Percentiles rank a stretch among this genome's conserved stretches.
phyloP scores from a whole-genome alignment of 2,329 filamentous ascomycete genomes.

The Stenocarpella maydis region DNA sequence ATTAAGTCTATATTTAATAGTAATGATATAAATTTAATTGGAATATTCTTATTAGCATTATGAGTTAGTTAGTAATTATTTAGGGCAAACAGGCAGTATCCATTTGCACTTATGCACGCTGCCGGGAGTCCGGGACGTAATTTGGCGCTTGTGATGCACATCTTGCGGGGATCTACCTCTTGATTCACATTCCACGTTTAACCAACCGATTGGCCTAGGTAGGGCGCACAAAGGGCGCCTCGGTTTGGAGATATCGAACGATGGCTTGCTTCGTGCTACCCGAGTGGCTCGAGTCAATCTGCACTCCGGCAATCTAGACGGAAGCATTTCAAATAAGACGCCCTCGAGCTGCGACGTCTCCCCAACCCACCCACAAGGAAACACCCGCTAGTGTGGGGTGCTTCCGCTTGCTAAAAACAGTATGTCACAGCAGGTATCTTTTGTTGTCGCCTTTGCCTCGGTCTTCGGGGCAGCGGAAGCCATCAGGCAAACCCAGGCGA shows the following conservation, averaged over 20 bases:
- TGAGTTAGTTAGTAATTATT: no score
- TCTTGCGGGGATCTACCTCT: slow-evolving; percentile 19
- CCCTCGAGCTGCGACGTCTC: slow-evolving; percentile 17
- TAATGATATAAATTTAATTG: no score
- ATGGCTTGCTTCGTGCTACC: slow-evolving; percentile 25
- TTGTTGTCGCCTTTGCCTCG: slow-evolving; percentile 51
- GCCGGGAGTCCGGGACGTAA: neutral
- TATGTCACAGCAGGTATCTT: slow-evolving; percentile 39
- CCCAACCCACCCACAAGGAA: neutral
- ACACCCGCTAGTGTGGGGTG: slow-evolving; percentile 15
- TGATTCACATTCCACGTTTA: slow-evolving; percentile 22
- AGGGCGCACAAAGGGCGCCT: slow-evolving; percentile 27
- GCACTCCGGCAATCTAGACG: slow-evolving; percentile 19
- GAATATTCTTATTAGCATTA: no score
- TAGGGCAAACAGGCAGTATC: no score
- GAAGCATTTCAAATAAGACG: slow-evolving; percentile 25
- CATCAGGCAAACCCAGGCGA: slow-evolving; percentile 56
- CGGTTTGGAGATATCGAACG: slow-evolving; percentile 32
- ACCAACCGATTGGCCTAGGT: slow-evolving; percentile 28
- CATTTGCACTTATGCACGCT: no score
- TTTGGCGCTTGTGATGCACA: neutral
- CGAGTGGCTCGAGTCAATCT: slow-evolving; percentile 21
- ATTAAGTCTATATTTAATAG: no score
- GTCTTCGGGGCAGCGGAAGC: slow-evolving; percentile 57
- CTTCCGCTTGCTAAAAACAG: neutral